Conservation (phyloP, 371 early-diverging fungal genomes). For the Lichtheimia hyalospora region DNA sequence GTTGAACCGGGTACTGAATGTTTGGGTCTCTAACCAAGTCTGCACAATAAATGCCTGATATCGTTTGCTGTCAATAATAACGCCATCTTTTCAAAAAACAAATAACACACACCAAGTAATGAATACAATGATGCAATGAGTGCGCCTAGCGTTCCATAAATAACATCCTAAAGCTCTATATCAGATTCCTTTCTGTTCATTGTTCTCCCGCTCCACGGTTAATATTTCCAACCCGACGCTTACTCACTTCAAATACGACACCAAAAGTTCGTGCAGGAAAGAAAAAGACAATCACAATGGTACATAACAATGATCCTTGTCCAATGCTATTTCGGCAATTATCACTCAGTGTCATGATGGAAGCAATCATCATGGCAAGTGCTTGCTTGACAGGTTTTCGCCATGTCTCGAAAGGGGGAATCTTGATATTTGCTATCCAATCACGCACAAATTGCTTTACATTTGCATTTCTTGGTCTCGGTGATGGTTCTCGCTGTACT, state of each 20-base stretch:
- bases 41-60: constrained; percentile 31
- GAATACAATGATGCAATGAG: constrained; percentile 28
- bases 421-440: neutral
- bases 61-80: neutral
- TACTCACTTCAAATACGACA: constrained; percentile 12
- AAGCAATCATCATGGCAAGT: constrained; percentile 27
- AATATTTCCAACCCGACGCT: too few species aligned
- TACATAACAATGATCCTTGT: constrained; percentile 10
- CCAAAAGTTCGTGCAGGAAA: constrained; percentile 28
- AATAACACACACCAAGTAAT: constrained; percentile 22
- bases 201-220: too few species aligned
- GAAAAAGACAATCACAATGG: constrained; percentile 24
- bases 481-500: too few species aligned
- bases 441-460: too few species aligned
- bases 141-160: constrained; percentile 31
- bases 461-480: too few species aligned
- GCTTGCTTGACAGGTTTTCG: constrained; percentile 37
- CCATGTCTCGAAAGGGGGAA: constrained; percentile 20
- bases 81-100: too few species aligned
- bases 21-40: constrained; percentile 29
- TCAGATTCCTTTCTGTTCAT: too few species aligned
- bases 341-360: constrained; percentile 24
- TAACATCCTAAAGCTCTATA: constrained; percentile 20
- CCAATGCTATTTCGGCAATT: constrained; percentile 11
- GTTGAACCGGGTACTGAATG: constrained; percentile 32